Evolutionary conservation across 495 filamentous ascomycete species (phyloP).

Genomic region (Amniculicola lignicola): DNA sequence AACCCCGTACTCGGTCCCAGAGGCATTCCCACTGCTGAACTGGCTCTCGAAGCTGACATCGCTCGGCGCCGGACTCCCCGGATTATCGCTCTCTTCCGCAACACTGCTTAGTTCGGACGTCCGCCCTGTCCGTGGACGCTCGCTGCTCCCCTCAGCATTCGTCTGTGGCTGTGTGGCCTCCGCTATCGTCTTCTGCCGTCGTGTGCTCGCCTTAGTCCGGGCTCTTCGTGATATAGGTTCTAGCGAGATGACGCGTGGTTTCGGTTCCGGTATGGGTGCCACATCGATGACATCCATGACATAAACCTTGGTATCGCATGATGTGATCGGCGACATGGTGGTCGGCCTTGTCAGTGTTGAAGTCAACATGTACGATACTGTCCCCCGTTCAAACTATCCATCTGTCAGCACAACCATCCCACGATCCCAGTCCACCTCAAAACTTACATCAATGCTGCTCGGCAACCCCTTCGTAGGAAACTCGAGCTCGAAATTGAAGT

Average conservation of each 20-base stretch:
- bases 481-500: slow-evolving; percentile 87
- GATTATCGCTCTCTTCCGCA: slow-evolving; percentile 29
- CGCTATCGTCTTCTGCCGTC: slow-evolving; percentile 28
- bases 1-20: slow-evolving; percentile 44
- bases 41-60: slow-evolving; percentile 63
- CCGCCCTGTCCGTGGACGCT: slow-evolving; percentile 22
- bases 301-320: slow-evolving; percentile 74
- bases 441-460: slow-evolving; percentile 87
- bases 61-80: slow-evolving; percentile 54
- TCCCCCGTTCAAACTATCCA: slow-evolving; percentile 86
- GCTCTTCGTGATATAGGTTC: slow-evolving; percentile 63
- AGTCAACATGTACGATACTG: slow-evolving; percentile 84
- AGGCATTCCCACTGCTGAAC: slow-evolving; percentile 51
- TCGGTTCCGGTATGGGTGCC: slow-evolving; percentile 52
- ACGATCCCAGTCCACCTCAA: neutral
- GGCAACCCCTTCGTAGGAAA: slow-evolving; percentile 77
- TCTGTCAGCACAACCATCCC: slow-evolving; percentile 1
- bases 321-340: slow-evolving; percentile 74
- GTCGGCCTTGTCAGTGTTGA: slow-evolving; percentile 87
- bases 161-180: slow-evolving; percentile 2
- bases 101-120: slow-evolving; percentile 31
- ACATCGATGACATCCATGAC: slow-evolving; percentile 68
- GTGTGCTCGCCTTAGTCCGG: slow-evolving; percentile 46
- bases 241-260: slow-evolving; percentile 72
- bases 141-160: slow-evolving; percentile 1